Conservation (phyloP, 164 flowering plant species). For the Kingdonia uniflora region DNA sequence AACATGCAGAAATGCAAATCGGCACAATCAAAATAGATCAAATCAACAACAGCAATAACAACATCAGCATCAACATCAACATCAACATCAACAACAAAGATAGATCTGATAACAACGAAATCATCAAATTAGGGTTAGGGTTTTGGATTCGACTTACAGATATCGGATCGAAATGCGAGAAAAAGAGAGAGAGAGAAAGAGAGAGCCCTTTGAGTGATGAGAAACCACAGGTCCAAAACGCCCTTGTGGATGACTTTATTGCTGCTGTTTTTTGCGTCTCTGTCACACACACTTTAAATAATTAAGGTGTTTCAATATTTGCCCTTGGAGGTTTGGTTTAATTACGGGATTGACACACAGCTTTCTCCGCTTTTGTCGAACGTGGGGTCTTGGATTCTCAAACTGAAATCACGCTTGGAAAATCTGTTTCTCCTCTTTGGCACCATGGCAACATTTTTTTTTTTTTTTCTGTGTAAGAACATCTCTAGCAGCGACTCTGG, state of each 20-base stretch:
- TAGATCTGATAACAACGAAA: not conserved
- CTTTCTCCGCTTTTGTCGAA: too few species aligned
- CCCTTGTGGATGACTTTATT: constrained; percentile 8
- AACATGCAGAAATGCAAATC: not conserved
- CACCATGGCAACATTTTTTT: too few species aligned
- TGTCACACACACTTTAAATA: not conserved
- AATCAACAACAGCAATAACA: not conserved
- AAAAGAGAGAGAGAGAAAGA: constrained; percentile 4
- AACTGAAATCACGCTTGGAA: too few species aligned
- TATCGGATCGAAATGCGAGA: constrained; percentile 5
- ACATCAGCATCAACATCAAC: not conserved
- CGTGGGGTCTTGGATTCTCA: too few species aligned
- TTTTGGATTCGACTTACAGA: constrained; percentile 9
- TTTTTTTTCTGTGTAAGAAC: too few species aligned
- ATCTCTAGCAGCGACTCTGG: too few species aligned
- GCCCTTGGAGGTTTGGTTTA: not conserved
- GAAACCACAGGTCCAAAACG: constrained; percentile 9
- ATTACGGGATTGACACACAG: too few species aligned
- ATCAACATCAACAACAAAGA: not conserved
- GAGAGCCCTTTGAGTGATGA: constrained; percentile 4
- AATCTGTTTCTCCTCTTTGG: too few species aligned
- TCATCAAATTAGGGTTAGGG: constrained; percentile 6
- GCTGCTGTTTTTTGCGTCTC: not conserved
- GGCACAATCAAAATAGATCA: too few species aligned
- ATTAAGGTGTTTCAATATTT: not conserved